Evolutionary conservation across 257 asterid genomes (phyloP).

Genomic region (Scutellaria galericulata): DNA sequence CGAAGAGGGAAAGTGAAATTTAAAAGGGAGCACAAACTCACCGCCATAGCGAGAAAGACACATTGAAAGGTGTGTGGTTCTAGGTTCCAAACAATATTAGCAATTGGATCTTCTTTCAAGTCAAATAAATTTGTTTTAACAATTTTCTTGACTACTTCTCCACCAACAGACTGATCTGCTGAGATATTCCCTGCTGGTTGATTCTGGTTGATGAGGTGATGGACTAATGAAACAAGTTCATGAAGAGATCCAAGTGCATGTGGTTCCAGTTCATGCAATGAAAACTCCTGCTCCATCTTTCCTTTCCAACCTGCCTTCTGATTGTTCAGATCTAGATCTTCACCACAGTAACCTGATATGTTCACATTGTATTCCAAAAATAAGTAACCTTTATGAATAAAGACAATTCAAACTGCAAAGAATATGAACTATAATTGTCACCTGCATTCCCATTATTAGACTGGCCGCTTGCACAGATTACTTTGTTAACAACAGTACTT

Average conservation of each 20-base stretch:
- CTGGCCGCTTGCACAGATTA: conserved; percentile 42
- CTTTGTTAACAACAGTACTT: conserved; percentile 36
- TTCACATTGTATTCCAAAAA: conserved; percentile 32
- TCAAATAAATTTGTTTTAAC: conserved; percentile 41
- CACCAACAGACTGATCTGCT: conserved; percentile 40
- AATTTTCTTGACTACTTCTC: conserved; percentile 42
- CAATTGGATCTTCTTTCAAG: conserved; percentile 75
- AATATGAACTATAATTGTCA: conserved; percentile 20
- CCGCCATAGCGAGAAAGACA: conserved; percentile 84
- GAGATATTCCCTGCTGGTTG: conserved; percentile 45
- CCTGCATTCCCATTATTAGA: conserved; percentile 47
- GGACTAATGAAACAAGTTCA: conserved; percentile 76
- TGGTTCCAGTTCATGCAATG: conserved; percentile 68
- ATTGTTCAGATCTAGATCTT: conserved; percentile 40
- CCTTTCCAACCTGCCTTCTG: conserved; percentile 43
- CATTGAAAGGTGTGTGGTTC: conserved; percentile 62
- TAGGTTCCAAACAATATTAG: conserved; percentile 73
- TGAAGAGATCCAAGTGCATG: conserved; percentile 62
- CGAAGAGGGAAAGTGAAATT: conserved; percentile 12
- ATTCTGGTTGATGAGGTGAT: conserved; percentile 56
- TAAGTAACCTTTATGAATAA: conserved; percentile 24
- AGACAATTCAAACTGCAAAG: conserved; percentile 23
- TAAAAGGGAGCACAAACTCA: conserved; percentile 48
- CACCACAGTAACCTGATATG: conserved; percentile 44
- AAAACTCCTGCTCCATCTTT: conserved; percentile 42